These are phyloP conservation scores for Rhazya stricta DNA, from an alignment of 257 asterid genomes.

Conservation along the genomic window DNA sequence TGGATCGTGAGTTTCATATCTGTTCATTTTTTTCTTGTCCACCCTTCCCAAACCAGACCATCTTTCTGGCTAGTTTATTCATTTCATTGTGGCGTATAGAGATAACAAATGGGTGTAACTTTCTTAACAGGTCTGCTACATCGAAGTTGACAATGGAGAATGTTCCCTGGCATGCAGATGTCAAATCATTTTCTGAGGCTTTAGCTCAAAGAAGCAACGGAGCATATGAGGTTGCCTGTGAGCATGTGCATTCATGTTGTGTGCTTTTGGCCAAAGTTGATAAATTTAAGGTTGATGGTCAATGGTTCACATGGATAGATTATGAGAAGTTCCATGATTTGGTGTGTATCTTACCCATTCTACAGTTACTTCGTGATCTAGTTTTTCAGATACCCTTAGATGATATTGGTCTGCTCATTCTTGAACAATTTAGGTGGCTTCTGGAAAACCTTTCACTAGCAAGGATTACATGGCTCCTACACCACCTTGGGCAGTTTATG, in stretches of 20 bases:
- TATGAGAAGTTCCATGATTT: conserved; percentile 92
- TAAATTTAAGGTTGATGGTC: conserved; percentile 69
- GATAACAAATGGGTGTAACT: not conserved
- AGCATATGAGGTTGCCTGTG: conserved; percentile 89
- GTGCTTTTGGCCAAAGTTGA: conserved; percentile 88
- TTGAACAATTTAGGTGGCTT: conserved; percentile 51
- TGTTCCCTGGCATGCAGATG: conserved; percentile 98
- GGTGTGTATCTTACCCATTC: conserved; percentile 37
- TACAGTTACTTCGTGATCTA: not conserved
- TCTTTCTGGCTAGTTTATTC: not conserved
- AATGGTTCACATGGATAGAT: conserved; percentile 97
- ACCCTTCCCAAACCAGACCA: not conserved
- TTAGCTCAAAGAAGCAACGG: conserved; percentile 76
- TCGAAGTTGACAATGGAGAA: conserved; percentile 97
- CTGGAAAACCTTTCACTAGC: conserved; percentile 66
- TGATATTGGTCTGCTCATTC: not conserved
- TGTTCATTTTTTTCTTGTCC: conserved; percentile 1
- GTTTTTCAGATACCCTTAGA: not conserved
- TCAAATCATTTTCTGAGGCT: conserved; percentile 81
- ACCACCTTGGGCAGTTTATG: conserved; percentile 94
- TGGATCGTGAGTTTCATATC: conserved; percentile 71
- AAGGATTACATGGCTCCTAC: conserved; percentile 88
- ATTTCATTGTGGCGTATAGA: not conserved
- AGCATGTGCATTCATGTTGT: conserved; percentile 92
- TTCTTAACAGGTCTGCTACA: conserved; percentile 70